Evolutionary conservation across 768 basidiomycete species (phyloP), one percentile per base, ranked within the genome.

Genomic region (Suillus clintonianus): DNA sequence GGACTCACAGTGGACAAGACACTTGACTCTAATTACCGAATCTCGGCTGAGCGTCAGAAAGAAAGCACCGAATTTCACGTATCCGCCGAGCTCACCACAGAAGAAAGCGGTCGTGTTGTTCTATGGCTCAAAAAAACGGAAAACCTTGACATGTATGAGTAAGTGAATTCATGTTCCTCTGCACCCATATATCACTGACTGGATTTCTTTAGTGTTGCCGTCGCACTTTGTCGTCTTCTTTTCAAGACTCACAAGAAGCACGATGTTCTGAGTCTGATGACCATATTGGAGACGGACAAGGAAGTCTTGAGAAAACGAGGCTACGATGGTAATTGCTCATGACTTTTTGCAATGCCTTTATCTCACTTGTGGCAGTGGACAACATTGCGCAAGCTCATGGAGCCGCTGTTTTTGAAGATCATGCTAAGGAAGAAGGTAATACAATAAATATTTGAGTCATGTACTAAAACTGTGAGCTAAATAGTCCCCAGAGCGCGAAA

Each of bases 211-310:
- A 94, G 93, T 73, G 89, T 97, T 11, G 89, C 95, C 0, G 87
- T 86, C 1, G 88, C 91, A 0, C 80, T 97, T 22, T 92, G 92
- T 72, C 86, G 87, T 15, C 76, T 89, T 3, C 77, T 96, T 42
- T 91, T 97, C 67, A 83, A 89, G 59, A 80, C 85, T 2, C 88
- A 89, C 2, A 89, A 90, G 73, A 84, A 88, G 17, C 92, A 94
- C 70, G 95, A 98, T 71, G 88, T 91, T 0, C 79, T 97, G 11
- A 75, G 97, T 10, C 87, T 97, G 66, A 90, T 92, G 85, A 96
- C 94, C 0, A 92, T 98, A 54, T 81, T 98, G 17, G 91, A 92
- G 0, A 96, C 95, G 0, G 91, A 95, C 62, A 76, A 97, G 24
- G 83, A 86, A 59, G 86, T 91, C 8, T 77, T 96, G 63, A 88